These are phyloP conservation scores for Favolaschia claudopus DNA, from an alignment of 768 basidiomycete genomes.

Conservation along the genomic window DNA sequence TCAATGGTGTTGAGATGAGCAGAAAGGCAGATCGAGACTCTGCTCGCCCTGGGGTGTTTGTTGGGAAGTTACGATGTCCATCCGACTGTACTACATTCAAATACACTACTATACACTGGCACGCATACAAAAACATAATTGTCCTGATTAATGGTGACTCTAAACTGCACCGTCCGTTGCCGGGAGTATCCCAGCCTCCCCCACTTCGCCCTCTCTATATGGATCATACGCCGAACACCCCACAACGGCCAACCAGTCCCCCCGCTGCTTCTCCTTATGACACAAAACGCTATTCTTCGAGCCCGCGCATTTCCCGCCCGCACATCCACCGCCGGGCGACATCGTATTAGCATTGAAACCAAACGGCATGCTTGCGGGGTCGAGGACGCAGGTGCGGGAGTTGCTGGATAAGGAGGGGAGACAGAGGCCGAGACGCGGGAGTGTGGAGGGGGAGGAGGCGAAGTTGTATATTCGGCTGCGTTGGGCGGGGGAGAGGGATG, in stretches of 20 bases:
- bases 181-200: no score
- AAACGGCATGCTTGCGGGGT: conserved; percentile 44
- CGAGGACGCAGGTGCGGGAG: conserved; percentile 35
- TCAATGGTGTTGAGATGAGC: neutral
- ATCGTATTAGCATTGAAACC: no score
- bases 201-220: conserved; percentile 10
- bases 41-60: no score
- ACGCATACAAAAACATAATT: no score
- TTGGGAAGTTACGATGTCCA: no score
- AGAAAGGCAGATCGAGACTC: no score
- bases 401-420: conserved; percentile 19
- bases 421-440: conserved; percentile 44
- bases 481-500: conserved; percentile 62
- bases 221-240: conserved; percentile 55
- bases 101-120: no score
- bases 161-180: no score
- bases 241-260: conserved; percentile 55
- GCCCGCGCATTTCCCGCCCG: conserved; percentile 51
- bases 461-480: conserved; percentile 60
- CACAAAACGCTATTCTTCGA: conserved; percentile 45
- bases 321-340: conserved; percentile 29
- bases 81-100: no score
- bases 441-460: conserved; percentile 54
- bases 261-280: conserved; percentile 50
- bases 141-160: no score